Percentiles rank a stretch among this genome's conserved stretches.
Evolutionary conservation across 208 protist species (phyloP).

Genomic region (Leishmania tarentolae): DNA sequence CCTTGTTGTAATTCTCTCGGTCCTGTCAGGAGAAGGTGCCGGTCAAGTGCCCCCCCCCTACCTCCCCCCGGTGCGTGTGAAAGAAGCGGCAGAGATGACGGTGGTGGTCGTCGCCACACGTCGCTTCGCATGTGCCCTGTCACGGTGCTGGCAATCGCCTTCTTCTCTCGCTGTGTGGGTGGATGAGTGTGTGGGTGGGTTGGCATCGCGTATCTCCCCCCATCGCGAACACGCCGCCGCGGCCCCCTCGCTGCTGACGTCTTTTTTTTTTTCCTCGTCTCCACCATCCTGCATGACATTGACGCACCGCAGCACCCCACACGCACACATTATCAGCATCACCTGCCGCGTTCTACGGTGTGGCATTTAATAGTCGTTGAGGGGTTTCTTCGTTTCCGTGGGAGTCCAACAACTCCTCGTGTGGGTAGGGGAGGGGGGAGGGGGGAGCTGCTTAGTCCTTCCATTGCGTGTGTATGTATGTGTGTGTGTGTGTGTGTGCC

Average conservation of each 20-base stretch:
- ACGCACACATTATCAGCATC: too few species aligned
- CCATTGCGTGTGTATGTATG: too few species aligned
- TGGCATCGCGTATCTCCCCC: neutral
- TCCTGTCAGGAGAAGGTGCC: neutral
- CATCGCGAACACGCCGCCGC: neutral
- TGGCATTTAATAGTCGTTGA: too few species aligned
- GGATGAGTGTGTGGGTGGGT: neutral
- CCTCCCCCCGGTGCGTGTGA: too few species aligned
- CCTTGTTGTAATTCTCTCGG: constrained; percentile 1
- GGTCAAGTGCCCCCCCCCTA: neutral
- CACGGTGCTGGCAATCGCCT: too few species aligned
- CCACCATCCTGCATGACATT: neutral
- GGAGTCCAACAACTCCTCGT: too few species aligned
- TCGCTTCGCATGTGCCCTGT: neutral
- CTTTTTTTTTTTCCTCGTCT: neutral
- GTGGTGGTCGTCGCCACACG: neutral
- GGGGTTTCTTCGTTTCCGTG: too few species aligned
- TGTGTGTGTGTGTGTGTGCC: too few species aligned
- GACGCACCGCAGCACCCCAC: too few species aligned
- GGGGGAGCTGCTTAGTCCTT: neutral
- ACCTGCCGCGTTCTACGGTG: too few species aligned
- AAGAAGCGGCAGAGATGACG: neutral
- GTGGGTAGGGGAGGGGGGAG: neutral
- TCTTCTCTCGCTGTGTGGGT: neutral
- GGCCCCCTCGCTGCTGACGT: neutral